phyloP scores from a whole-genome alignment of 768 basidiomycete genomes.

The Suillus americanus region DNA sequence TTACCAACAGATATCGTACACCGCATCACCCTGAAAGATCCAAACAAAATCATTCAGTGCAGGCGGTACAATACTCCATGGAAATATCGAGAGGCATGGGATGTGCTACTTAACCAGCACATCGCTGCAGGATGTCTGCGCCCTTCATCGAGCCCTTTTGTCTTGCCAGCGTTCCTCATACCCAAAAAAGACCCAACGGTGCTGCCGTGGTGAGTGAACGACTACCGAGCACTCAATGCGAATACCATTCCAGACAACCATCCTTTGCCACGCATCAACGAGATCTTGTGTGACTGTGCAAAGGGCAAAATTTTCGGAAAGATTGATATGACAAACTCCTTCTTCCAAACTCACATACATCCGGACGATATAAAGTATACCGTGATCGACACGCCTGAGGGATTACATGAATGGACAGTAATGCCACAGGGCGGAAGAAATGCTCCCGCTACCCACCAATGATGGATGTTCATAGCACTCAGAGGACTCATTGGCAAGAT shows the following conservation, averaged over 20 bases:
- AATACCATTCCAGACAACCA: conserved; percentile 24
- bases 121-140: conserved; percentile 28
- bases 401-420: conserved; percentile 37
- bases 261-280: conserved; percentile 20
- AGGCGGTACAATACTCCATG: conserved; percentile 19
- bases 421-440: conserved; percentile 38
- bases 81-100: conserved; percentile 30
- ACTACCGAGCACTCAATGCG: conserved; percentile 16
- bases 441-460: conserved; percentile 35
- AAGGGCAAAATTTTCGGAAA: conserved; percentile 28
- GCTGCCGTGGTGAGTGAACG: conserved; percentile 18
- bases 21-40: conserved; percentile 16
- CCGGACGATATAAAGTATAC: conserved; percentile 30
- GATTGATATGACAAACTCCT: conserved; percentile 40
- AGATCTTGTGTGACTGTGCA: conserved; percentile 11
- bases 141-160: conserved; percentile 23
- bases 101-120: conserved; percentile 31
- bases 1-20: conserved; percentile 18
- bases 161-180: conserved; percentile 32
- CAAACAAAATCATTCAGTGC: conserved; percentile 9
- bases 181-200: conserved; percentile 20
- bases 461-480: conserved; percentile 33
- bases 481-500: conserved; percentile 32
- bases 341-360: conserved; percentile 36
- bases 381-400: conserved; percentile 30